Percentiles rank a stretch among this genome's conserved stretches.
These are phyloP conservation scores for Saccharomycopsis babjevae DNA, from an alignment of 805 yeast genomes.

Conservation along the genomic window DNA sequence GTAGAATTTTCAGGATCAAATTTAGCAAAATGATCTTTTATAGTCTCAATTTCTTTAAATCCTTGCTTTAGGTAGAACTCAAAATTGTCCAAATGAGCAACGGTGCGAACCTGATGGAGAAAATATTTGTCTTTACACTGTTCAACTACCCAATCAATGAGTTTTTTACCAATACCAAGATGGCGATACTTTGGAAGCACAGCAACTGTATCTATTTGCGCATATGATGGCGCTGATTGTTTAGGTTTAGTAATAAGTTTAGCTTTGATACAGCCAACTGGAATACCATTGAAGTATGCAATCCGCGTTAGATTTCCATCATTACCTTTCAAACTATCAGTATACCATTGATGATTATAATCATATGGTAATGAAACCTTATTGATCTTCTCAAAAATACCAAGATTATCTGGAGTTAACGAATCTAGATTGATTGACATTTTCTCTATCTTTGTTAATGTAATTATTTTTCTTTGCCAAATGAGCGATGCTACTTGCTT, in stretches of 20 bases:
- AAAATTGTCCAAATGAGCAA: constrained; percentile 38
- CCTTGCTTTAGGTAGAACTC: constrained; percentile 45
- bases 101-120: constrained; percentile 42
- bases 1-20: background rate
- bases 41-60: constrained; percentile 30
- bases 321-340: background rate
- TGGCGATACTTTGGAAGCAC: constrained; percentile 56
- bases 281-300: constrained; percentile 63
- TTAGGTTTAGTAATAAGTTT: constrained; percentile 34
- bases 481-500: too few species aligned
- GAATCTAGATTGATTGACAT: constrained; percentile 34
- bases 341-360: constrained; percentile 43
- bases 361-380: constrained; percentile 39
- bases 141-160: constrained; percentile 47
- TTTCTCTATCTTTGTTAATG: background rate
- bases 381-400: constrained; percentile 48
- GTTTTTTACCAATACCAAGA: constrained; percentile 49
- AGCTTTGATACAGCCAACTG: constrained; percentile 71
- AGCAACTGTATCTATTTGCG: constrained; percentile 58
- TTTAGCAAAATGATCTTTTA: constrained; percentile 32
- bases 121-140: constrained; percentile 41
- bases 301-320: constrained; percentile 16
- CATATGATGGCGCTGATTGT: constrained; percentile 33
- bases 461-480: too few species aligned
- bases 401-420: constrained; percentile 49